phyloP scores from a whole-genome alignment of 2,329 filamentous ascomycete genomes.

The Leptosphaerulina australis region DNA sequence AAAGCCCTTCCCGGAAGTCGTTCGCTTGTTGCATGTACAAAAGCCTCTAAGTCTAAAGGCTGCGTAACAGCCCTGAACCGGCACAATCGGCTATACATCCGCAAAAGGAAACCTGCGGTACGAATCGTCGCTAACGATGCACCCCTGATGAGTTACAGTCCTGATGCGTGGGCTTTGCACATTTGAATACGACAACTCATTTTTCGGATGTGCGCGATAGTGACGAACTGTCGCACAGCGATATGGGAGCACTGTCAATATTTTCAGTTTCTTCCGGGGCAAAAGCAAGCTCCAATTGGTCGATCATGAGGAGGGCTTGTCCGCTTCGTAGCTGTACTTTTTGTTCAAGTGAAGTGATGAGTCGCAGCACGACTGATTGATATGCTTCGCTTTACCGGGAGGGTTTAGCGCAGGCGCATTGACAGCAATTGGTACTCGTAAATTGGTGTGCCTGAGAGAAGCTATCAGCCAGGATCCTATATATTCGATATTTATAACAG shows the following conservation, averaged over 20 bases:
- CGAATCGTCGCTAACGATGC: slow-evolving; percentile 1
- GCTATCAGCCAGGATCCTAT: neutral
- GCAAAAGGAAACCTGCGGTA: slow-evolving; percentile 8
- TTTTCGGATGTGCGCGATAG: slow-evolving; percentile 10
- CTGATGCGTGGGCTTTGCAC: neutral
- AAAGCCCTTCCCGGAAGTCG: neutral
- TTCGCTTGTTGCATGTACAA: neutral
- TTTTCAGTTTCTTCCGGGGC: neutral
- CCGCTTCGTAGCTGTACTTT: too few species aligned
- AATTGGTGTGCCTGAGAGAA: neutral
- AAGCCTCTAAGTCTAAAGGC: neutral
- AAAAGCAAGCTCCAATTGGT: neutral
- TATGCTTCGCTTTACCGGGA: neutral
- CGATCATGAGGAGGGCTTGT: too few species aligned
- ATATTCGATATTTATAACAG: neutral
- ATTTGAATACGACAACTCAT: slow-evolving; percentile 11
- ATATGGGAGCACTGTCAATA: neutral
- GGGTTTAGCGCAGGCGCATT: neutral
- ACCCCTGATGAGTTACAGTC: neutral
- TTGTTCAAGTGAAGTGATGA: too few species aligned
- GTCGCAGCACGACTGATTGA: too few species aligned
- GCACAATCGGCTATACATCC: slow-evolving; percentile 1
- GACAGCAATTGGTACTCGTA: neutral
- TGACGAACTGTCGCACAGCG: slow-evolving; percentile 8
- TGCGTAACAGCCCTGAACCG: neutral